These are phyloP conservation scores for Pythium guiyangense DNA, from an alignment of 352 stramenopile species.

Conservation along the genomic window DNA sequence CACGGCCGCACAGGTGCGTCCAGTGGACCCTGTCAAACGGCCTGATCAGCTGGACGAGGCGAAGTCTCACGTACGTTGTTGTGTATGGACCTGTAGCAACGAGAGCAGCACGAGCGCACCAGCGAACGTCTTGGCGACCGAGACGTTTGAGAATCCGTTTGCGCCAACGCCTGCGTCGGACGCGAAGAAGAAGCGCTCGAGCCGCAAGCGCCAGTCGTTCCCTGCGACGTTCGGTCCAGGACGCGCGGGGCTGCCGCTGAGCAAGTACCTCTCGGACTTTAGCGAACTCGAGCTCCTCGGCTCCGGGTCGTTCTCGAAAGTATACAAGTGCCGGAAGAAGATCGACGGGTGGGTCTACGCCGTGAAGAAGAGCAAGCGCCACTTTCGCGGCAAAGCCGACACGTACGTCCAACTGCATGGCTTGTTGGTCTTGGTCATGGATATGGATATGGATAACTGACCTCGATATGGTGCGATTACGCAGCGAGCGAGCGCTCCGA, in stretches of 20 bases:
- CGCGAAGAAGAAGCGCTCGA: slow-evolving; percentile 53
- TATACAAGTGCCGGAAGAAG: slow-evolving; percentile 85
- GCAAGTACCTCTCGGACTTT: slow-evolving; percentile 79
- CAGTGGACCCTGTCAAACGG: neutral
- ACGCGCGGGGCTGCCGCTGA: slow-evolving; percentile 35
- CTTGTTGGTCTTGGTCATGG: neutral
- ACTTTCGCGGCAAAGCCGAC: slow-evolving; percentile 76
- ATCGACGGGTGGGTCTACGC: slow-evolving; percentile 86
- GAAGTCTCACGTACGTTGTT: neutral
- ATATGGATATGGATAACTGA: neutral
- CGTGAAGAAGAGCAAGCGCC: slow-evolving; percentile 86
- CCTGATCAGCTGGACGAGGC: too few species aligned
- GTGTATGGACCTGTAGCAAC: neutral
- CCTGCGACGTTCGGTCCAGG: slow-evolving; percentile 32
- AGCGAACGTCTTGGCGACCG: slow-evolving; percentile 17
- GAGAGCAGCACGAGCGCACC: slow-evolving; percentile 2
- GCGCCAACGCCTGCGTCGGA: slow-evolving; percentile 47
- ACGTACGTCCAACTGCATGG: slow-evolving; percentile 43
- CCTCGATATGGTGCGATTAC: neutral
- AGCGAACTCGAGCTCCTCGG: slow-evolving; percentile 71
- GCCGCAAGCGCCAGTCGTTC: slow-evolving; percentile 67
- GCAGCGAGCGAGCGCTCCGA: slow-evolving; percentile 64
- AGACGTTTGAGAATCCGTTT: slow-evolving; percentile 71
- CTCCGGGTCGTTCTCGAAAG: slow-evolving; percentile 84
- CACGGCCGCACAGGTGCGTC: slow-evolving; percentile 22